Conservation (phyloP, 306 rosid species). For the Ormosia emarginata region DNA sequence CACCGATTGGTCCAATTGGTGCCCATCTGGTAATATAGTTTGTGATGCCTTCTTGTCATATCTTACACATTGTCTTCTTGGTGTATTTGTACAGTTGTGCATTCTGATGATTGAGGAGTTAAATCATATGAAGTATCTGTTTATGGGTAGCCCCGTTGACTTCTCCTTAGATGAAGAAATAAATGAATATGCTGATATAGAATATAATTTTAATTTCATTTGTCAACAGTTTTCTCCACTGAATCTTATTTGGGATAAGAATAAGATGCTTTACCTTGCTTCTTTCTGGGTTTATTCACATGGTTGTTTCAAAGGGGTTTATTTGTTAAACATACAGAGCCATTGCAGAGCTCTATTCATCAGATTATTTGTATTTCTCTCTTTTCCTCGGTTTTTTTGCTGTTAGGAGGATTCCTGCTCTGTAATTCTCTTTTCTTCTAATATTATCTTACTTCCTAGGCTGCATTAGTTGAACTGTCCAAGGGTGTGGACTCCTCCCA, state of each 20-base stretch:
- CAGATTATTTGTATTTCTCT: not conserved
- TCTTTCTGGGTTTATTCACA: not conserved
- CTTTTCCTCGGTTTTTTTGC: constrained; percentile 3
- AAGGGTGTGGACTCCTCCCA: not conserved
- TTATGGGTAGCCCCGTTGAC: not conserved
- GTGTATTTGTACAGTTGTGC: not conserved
- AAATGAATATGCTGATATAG: not conserved
- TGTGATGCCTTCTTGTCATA: constrained; percentile 3
- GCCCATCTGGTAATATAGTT: constrained; percentile 60
- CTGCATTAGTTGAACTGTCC: not conserved
- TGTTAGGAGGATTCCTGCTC: not conserved
- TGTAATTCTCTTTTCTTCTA: not conserved
- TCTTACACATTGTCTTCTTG: not conserved
- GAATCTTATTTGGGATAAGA: constrained; percentile 8
- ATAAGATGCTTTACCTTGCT: not conserved
- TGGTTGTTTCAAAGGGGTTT: not conserved
- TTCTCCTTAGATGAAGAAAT: not conserved
- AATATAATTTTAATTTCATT: not conserved
- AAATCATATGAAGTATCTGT: not conserved
- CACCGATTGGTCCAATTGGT: constrained; percentile 95
- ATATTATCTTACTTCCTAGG: not conserved
- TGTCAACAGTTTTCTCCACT: not conserved
- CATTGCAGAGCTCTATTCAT: not conserved
- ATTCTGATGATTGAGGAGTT: not conserved
- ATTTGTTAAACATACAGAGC: not conserved